Percentiles rank a stretch among this genome's conserved stretches.
Conservation (phyloP, 768 basidiomycete genomes). For the Ramaria sp. region DNA sequence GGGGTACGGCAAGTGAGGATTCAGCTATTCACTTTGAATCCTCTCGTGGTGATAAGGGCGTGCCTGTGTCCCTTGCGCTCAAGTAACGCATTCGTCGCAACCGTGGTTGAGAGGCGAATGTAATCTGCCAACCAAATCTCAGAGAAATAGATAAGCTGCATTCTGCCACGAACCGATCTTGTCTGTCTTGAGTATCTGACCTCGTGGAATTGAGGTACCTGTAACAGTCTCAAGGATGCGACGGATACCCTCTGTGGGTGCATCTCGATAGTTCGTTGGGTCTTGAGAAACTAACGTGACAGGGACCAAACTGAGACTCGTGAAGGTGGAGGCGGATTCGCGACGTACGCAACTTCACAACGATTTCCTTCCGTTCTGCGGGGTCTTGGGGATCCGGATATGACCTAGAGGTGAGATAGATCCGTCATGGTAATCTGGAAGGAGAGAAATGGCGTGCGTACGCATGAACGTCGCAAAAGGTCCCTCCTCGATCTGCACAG, state of each 20-base stretch:
- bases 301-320: neutral
- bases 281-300: slow-evolving; percentile 69
- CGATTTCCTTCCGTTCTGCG: slow-evolving; percentile 57
- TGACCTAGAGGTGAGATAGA: slow-evolving; percentile 32
- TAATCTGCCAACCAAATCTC: slow-evolving; percentile 47
- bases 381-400: slow-evolving; percentile 61
- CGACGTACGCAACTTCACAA: slow-evolving; percentile 78
- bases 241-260: slow-evolving; percentile 89
- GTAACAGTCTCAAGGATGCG: slow-evolving; percentile 73
- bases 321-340: neutral
- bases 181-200: slow-evolving; percentile 54
- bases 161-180: slow-evolving; percentile 54
- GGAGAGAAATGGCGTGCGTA: slow-evolving; percentile 23
- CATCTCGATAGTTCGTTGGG: slow-evolving; percentile 78
- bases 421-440: neutral
- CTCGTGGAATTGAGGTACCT: slow-evolving; percentile 57
- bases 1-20: neutral
- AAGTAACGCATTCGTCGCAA: slow-evolving; percentile 91
- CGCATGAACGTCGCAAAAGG: slow-evolving; percentile 87
- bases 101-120: slow-evolving; percentile 86
- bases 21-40: slow-evolving; percentile 46
- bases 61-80: slow-evolving; percentile 92
- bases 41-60: slow-evolving; percentile 82
- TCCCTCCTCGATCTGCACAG: slow-evolving; percentile 84
- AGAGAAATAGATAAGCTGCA: neutral